Conservation (phyloP, 2,329 filamentous ascomycete genomes). For the Xylaria sp. region DNA sequence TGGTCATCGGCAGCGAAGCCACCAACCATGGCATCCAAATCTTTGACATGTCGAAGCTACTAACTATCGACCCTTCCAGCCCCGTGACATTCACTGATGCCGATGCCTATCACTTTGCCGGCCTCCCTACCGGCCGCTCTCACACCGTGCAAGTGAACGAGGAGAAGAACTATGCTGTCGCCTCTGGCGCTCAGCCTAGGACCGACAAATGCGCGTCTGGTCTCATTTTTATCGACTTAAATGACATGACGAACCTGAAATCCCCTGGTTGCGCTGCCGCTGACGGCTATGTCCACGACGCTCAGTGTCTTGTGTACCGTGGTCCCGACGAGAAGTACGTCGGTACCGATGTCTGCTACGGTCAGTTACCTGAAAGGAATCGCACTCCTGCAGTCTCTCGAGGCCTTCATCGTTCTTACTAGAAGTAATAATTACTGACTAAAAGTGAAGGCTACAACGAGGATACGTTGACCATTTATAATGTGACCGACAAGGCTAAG, state of each 20-base stretch:
- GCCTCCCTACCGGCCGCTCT: slow-evolving; percentile 56
- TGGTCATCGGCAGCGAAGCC: slow-evolving; percentile 56
- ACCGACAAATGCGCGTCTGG: slow-evolving; percentile 61
- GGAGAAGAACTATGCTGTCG: slow-evolving; percentile 60
- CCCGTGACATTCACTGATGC: slow-evolving; percentile 59
- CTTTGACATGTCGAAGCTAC: slow-evolving; percentile 71
- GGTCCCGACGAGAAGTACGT: slow-evolving; percentile 59
- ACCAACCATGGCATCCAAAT: slow-evolving; percentile 68
- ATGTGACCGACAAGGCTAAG: slow-evolving; percentile 59
- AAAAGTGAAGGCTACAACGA: slow-evolving; percentile 57
- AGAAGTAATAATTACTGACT: no score
- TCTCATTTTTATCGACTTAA: slow-evolving; percentile 69
- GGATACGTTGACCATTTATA: slow-evolving; percentile 62
- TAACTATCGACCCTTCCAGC: slow-evolving; percentile 56
- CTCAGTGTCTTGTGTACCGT: slow-evolving; percentile 67
- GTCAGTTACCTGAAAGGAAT: slow-evolving; percentile 33
- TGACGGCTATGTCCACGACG: slow-evolving; percentile 71
- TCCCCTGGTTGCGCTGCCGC: slow-evolving; percentile 64
- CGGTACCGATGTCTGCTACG: slow-evolving; percentile 65
- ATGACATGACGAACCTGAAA: slow-evolving; percentile 63
- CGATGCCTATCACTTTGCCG: slow-evolving; percentile 55
- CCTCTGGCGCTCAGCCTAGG: slow-evolving; percentile 54
- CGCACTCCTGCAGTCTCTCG: no score
- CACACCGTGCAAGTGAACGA: slow-evolving; percentile 62
- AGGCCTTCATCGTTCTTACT: no score